Conservation (phyloP, 2,329 filamentous ascomycete genomes). For the Metarhizium guizhouense region DNA sequence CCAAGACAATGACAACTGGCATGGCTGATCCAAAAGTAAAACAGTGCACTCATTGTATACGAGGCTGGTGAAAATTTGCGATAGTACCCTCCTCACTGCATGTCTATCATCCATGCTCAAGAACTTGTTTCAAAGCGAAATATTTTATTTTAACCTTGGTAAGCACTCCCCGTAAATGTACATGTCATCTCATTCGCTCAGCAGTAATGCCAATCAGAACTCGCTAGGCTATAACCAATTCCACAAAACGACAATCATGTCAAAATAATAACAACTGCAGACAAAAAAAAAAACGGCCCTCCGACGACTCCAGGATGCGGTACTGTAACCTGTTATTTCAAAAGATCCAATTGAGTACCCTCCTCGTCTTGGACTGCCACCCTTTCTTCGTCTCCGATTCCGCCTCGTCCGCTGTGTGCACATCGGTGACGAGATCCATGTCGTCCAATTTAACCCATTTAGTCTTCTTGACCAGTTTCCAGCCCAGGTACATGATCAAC, state of each 20-base stretch:
- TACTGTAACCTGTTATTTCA: slow-evolving; percentile 8
- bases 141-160: no score
- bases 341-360: slow-evolving; percentile 23
- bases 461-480: slow-evolving; percentile 63
- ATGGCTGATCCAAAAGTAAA: not conserved
- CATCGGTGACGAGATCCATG: slow-evolving; percentile 54
- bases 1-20: not conserved
- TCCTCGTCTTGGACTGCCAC: slow-evolving; percentile 38
- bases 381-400: slow-evolving; percentile 17
- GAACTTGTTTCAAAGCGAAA: no score
- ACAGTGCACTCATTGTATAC: no score
- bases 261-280: not conserved
- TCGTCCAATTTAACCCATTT: slow-evolving; percentile 46
- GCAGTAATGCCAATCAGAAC: not conserved
- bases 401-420: slow-evolving; percentile 38
- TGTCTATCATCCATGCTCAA: no score
- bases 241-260: no score
- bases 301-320: not conserved
- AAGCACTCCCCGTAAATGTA: no score
- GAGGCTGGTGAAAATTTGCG: no score
- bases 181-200: not conserved
- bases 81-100: no score
- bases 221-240: not conserved
- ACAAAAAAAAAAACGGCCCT: not conserved
- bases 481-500: slow-evolving; percentile 54